These are phyloP conservation scores for Murraya koenigii DNA, from an alignment of 345 rosid genomes.

Conservation along the genomic window DNA sequence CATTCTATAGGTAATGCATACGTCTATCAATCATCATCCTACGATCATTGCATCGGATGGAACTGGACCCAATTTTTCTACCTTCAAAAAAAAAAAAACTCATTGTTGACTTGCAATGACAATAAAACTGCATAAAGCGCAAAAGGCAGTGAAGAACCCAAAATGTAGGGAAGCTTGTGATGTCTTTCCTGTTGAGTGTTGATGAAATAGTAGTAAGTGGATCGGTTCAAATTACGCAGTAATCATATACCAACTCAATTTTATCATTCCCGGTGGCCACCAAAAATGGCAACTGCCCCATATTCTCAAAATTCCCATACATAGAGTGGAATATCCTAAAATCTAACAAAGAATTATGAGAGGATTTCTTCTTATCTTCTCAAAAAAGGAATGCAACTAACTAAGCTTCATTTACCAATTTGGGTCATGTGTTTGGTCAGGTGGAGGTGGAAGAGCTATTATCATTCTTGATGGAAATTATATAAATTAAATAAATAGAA, in stretches of 20 bases:
- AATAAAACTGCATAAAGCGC: not conserved
- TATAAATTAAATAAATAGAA: not conserved
- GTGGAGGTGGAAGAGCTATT: slow-evolving; percentile 21
- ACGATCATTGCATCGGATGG: too few species aligned
- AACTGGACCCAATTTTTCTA: too few species aligned
- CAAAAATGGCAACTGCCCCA: slow-evolving; percentile 26
- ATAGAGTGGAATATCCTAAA: not conserved
- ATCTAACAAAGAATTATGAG: not conserved
- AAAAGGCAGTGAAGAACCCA: not conserved
- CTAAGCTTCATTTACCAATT: not conserved
- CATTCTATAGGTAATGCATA: too few species aligned
- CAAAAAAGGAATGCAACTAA: not conserved
- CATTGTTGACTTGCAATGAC: not conserved
- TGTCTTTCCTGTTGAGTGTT: not conserved
- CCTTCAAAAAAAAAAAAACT: not conserved
- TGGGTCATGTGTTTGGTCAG: not conserved
- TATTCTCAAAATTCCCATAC: not conserved
- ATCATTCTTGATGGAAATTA: not conserved
- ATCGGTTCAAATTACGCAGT: slow-evolving; percentile 10
- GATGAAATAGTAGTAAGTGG: slow-evolving; percentile 8
- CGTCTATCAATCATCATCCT: too few species aligned
- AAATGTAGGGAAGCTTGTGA: not conserved
- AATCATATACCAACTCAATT: slow-evolving; percentile 13
- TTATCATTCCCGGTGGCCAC: not conserved
- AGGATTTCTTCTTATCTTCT: not conserved